Evolutionary conservation across 2,329 filamentous ascomycete species (phyloP).

Genomic region (Colletotrichum sp.): DNA sequence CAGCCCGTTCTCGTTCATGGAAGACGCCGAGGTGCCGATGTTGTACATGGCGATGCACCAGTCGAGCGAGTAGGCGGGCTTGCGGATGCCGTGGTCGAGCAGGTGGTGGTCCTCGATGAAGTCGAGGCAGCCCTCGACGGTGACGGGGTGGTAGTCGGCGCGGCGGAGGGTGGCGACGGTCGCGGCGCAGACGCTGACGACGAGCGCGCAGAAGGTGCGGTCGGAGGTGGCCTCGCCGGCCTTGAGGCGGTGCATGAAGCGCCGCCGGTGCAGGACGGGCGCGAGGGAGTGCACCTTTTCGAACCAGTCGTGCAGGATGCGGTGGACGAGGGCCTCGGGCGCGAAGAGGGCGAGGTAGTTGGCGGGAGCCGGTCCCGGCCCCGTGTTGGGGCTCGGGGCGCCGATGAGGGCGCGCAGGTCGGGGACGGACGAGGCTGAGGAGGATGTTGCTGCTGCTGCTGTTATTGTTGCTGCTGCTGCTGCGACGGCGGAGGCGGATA

Average conservation of each 20-base stretch:
- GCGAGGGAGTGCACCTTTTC: conserved; percentile 38
- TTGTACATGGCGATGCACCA: conserved; percentile 42
- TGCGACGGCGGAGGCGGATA: not conserved
- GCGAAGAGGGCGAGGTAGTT: conserved; percentile 15
- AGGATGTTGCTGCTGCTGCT: not conserved
- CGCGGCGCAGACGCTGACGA: conserved; percentile 38
- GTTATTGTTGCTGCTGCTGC: not conserved
- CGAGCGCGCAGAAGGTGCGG: conserved; percentile 34
- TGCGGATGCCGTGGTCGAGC: conserved; percentile 19
- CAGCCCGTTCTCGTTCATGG: conserved; percentile 18
- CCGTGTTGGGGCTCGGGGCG: conserved; percentile 1
- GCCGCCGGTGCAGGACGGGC: conserved; percentile 35
- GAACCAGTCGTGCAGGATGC: conserved; percentile 38
- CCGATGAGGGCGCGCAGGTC: conserved; percentile 13
- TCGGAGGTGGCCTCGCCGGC: conserved; percentile 29
- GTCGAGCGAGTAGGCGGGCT: conserved; percentile 32
- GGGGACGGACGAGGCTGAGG: not conserved
- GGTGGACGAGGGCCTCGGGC: conserved; percentile 7
- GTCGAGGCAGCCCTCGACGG: conserved; percentile 30
- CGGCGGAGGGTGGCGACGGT: conserved; percentile 35
- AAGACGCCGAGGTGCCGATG: conserved; percentile 28
- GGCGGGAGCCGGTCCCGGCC: not conserved
- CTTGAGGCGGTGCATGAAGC: conserved; percentile 31
- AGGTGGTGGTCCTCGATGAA: conserved; percentile 33
- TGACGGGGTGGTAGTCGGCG: conserved; percentile 29